Evolutionary conservation across 148 eudicot species (phyloP).

Genomic region (Camellia granthamiana): DNA sequence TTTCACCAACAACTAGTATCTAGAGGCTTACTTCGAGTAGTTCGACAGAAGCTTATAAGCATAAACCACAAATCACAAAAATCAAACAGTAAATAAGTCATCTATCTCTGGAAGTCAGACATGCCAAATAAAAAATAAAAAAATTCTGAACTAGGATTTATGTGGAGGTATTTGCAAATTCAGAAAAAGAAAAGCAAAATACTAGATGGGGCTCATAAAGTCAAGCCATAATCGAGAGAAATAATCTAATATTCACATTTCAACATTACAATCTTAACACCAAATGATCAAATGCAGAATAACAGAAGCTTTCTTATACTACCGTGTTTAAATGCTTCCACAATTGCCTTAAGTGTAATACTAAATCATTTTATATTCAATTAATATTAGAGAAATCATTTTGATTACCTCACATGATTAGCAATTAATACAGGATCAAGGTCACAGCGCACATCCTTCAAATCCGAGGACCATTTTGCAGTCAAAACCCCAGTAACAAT

Average conservation of each 20-base stretch:
- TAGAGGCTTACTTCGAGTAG: too few relatives aligned
- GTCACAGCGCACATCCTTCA: conserved; percentile 91
- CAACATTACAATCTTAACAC: not conserved
- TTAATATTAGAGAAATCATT: not conserved
- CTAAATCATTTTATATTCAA: not conserved
- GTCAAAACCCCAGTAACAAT: conserved; percentile 81
- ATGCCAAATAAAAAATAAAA: not conserved
- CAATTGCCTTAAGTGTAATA: not conserved
- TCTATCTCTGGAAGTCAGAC: not conserved
- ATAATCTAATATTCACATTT: not conserved
- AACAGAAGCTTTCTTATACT: not conserved
- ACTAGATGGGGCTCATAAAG: not conserved
- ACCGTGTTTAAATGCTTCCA: conserved; percentile 1
- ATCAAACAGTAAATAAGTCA: not conserved
- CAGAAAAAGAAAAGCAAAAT: not conserved
- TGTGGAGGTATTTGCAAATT: not conserved
- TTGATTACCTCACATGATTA: conserved; percentile 56
- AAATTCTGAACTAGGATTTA: too few relatives aligned
- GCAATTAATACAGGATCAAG: conserved; percentile 90
- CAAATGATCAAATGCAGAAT: not conserved
- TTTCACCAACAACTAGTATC: too few relatives aligned
- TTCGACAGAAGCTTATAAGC: not conserved
- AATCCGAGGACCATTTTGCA: conserved; percentile 87
- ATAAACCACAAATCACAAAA: not conserved
- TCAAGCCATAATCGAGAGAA: not conserved